phyloP scores from a whole-genome alignment of 2,329 filamentous ascomycete species.

The Ascochyta pisi region DNA sequence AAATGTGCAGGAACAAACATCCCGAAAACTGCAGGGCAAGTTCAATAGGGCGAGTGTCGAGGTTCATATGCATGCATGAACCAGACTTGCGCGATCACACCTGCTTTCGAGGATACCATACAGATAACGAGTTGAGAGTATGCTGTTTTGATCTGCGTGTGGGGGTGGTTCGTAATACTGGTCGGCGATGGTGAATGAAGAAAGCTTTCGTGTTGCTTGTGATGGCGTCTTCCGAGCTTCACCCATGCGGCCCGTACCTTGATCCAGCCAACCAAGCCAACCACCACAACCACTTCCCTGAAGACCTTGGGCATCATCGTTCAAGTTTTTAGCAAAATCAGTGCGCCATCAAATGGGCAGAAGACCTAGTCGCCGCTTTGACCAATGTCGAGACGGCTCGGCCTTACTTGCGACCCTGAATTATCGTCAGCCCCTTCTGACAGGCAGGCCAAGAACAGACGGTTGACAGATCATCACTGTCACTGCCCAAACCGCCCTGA shows the following conservation, averaged over 20 bases:
- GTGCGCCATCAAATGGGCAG: conserved; percentile 1
- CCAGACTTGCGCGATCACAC: neutral
- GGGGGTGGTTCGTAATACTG: neutral
- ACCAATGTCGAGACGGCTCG: conserved; percentile 3
- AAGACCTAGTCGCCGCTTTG: conserved; percentile 8
- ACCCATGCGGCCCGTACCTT: conserved; percentile 13
- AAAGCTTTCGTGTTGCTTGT: conserved; percentile 7
- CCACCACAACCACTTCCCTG: neutral
- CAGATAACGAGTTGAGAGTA: neutral
- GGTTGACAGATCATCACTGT: conserved; percentile 9
- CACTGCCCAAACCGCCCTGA: conserved; percentile 5
- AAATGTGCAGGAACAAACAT: conserved; percentile 9
- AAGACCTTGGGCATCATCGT: conserved; percentile 11
- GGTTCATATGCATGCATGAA: conserved; percentile 1
- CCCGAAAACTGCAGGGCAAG: conserved; percentile 3
- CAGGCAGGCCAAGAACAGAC: conserved; percentile 7
- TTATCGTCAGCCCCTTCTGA: conserved; percentile 1
- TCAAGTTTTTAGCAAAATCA: neutral
- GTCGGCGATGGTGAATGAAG: neutral
- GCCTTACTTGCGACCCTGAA: conserved; percentile 3
- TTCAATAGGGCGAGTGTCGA: neutral
- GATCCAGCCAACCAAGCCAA: neutral
- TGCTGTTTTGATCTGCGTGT: neutral
- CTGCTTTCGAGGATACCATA: neutral
- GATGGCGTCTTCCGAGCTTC: conserved; percentile 9